Conservation (phyloP, 2,329 filamentous ascomycete species). For the Dothidotthia symphoricarpi region DNA sequence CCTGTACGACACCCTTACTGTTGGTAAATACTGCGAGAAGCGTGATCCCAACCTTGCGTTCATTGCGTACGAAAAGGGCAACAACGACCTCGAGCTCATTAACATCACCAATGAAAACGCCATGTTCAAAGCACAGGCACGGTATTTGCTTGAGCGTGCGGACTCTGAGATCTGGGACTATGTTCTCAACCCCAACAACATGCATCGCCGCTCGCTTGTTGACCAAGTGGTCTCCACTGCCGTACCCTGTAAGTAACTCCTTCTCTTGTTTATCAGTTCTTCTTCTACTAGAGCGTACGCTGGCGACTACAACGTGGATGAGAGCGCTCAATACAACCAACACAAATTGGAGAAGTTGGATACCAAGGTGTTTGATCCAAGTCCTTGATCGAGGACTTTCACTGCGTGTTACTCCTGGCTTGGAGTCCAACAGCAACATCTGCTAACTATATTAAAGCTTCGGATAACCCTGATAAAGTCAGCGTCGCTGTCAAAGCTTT, state of each 20-base stretch:
- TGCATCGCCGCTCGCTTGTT: conserved; percentile 87
- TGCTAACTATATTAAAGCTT: too few species aligned
- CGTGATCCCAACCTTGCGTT: conserved; percentile 93
- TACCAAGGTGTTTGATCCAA: too few species aligned
- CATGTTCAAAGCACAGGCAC: conserved; percentile 99
- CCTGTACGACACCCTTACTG: conserved; percentile 84
- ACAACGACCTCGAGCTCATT: conserved; percentile 95
- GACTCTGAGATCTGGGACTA: conserved; percentile 92
- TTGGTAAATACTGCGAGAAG: conserved; percentile 99
- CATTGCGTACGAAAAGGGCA: conserved; percentile 93
- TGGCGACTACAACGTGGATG: neutral
- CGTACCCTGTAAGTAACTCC: conserved; percentile 52
- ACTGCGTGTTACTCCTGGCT: too few species aligned
- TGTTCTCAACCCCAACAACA: conserved; percentile 92
- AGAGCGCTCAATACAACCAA: too few species aligned
- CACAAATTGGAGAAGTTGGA: too few species aligned
- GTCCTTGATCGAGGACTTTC: too few species aligned
- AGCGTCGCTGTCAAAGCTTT: conserved; percentile 92
- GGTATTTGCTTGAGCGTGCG: conserved; percentile 87
- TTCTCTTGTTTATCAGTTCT: neutral
- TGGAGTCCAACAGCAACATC: too few species aligned
- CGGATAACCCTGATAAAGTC: conserved; percentile 89
- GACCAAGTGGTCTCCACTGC: conserved; percentile 96
- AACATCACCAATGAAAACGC: conserved; percentile 98
- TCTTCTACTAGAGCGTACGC: neutral